Evolutionary conservation across 495 filamentous ascomycete genomes (phyloP), one percentile per base, ranked within the genome.

Genomic region (Xylaria intraflava): DNA sequence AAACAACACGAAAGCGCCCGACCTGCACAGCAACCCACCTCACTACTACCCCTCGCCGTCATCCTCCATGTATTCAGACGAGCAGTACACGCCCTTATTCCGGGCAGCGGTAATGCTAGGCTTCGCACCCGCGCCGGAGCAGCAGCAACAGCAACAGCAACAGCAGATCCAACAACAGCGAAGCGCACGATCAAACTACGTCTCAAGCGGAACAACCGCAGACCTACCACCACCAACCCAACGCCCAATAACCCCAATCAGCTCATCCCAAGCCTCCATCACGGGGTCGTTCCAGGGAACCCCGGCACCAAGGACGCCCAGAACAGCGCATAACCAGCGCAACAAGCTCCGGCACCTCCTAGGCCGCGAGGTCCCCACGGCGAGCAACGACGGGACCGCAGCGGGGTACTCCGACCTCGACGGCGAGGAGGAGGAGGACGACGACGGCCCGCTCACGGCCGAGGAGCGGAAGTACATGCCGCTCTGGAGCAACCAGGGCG

Each of bases 381-480:
- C 50, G n/a, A 20, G 31, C 17, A 14, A 44, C 11, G 11, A 23
- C 22, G n/a, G 42, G 12, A 9, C 22, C 48, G 6, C 4, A 12
- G 8, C 50, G 41, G n/a, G 19, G 9, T 55, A 55, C 19, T 55
- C 44, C 29, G 61, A 61, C n/a, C 30, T 51, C 38, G 58, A 52
- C 20, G 60, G 57, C 14, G 60, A 64, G 11, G 59, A 52, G 24
- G 60, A 58, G 10, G 60, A 64, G 11, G 59, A 51, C n/a, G 64
- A 65, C 1, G 61, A 64, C 12, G 55, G 55, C 20, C 49, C 59
- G 17, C 61, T 65, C 42, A 54, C 57, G n/a, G 53, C 51, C 14
- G 68, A 69, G 43, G 66, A 65, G 29, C 61, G 66, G 4, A 64
- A 67, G 44, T 67, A 69, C 20, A 69, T 71, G 61, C 65, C 68